These are phyloP conservation scores for Xylariaceae sp. DNA, from an alignment of 2,329 filamentous ascomycete genomes.

Conservation along the genomic window DNA sequence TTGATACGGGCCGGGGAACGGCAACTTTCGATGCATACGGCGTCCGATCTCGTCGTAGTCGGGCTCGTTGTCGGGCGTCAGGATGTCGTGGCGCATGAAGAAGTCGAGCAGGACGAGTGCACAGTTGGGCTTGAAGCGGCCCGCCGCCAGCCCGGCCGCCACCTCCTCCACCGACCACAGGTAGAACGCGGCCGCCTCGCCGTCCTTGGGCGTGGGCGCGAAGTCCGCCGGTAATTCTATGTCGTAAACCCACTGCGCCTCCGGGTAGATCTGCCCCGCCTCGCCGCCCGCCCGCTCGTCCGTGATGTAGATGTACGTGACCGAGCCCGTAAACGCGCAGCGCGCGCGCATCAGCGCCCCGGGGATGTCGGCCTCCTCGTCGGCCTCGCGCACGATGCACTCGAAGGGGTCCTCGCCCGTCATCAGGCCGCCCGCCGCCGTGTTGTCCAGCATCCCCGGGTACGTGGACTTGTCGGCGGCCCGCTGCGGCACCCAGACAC, in stretches of 20 bases:
- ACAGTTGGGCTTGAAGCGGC: constrained; percentile 93
- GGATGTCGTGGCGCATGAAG: constrained; percentile 79
- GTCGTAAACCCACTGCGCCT: constrained; percentile 91
- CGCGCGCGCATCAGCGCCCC: constrained; percentile 66
- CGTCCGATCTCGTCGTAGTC: constrained; percentile 75
- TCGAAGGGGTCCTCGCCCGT: constrained; percentile 80
- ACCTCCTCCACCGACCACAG: constrained; percentile 79
- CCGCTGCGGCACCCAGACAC: constrained; percentile 83
- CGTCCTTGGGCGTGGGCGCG: constrained; percentile 76
- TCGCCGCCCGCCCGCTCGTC: constrained; percentile 78
- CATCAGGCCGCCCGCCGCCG: constrained; percentile 81
- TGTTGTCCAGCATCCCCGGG: constrained; percentile 91
- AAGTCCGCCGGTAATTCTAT: constrained; percentile 72
- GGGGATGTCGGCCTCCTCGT: constrained; percentile 84
- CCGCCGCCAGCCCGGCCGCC: constrained; percentile 66
- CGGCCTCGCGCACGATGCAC: constrained; percentile 80
- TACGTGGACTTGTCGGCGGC: constrained; percentile 82
- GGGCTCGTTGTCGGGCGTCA: constrained; percentile 78
- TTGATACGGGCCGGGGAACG: constrained; percentile 73
- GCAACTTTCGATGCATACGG: constrained; percentile 76
- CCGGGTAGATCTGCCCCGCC: constrained; percentile 80
- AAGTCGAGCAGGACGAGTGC: constrained; percentile 85
- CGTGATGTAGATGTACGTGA: constrained; percentile 85
- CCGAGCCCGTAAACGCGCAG: constrained; percentile 64
- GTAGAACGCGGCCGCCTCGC: constrained; percentile 85